A percentile compares a stretch with the other conserved stretches of the same genome.
These are phyloP conservation scores for Coniochaeta hoffmannii DNA, from an alignment of 2,329 filamentous ascomycete genomes.

Conservation along the genomic window DNA sequence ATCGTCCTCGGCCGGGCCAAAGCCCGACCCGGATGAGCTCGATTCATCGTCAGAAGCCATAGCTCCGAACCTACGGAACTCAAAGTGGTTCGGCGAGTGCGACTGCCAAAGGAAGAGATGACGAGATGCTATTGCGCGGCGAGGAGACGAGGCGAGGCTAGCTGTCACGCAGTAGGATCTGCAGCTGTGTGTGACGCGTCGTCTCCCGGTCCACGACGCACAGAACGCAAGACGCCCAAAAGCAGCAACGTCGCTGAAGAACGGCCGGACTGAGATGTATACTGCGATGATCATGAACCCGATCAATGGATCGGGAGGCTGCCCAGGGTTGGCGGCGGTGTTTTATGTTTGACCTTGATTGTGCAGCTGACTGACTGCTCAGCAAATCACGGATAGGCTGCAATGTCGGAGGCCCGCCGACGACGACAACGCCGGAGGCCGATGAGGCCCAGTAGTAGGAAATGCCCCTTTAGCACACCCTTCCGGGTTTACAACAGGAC, in stretches of 20 bases:
- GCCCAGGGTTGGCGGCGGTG: neutral
- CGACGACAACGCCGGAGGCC: neutral
- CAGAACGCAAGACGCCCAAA: neutral
- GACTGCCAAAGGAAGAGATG: neutral
- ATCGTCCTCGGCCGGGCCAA: constrained; percentile 2
- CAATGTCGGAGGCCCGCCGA: neutral
- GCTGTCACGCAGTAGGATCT: neutral
- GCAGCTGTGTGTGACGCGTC: neutral
- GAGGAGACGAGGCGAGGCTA: neutral
- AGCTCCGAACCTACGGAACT: neutral
- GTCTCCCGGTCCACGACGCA: neutral
- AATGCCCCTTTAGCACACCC: neutral
- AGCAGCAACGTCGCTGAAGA: neutral
- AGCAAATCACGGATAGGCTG: neutral
- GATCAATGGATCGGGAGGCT: neutral
- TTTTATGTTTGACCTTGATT: neutral
- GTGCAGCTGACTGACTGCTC: neutral
- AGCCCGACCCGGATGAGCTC: constrained; percentile 9
- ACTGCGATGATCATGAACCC: neutral
- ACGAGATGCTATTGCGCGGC: neutral
- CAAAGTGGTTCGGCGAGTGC: neutral
- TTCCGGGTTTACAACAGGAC: no score
- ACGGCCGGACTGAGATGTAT: neutral
- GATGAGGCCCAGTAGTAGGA: neutral
- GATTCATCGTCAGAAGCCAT: constrained; percentile 8